Base-by-base conservation (phyloP, 306 rosid genomes). In the Fragaria ananassa region DNA sequence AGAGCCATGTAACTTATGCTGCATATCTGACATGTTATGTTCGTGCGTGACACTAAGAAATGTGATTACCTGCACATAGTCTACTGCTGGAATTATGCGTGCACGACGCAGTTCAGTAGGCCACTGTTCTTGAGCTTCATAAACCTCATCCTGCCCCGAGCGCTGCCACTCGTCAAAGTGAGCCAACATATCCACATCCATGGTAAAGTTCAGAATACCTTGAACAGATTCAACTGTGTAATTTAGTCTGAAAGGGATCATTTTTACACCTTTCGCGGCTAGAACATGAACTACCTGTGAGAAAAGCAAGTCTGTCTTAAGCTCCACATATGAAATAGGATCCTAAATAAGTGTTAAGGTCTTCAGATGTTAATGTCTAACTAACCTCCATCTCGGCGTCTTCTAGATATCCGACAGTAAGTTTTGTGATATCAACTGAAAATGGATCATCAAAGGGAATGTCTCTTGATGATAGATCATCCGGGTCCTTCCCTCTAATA, bases 91-190 rank as follows among this genome's bases (percentile, higher is more conserved):
- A 78, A 93, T 51, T 14, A 89, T 1, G 35, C 93, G 91, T 51
- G 91, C 89, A 10, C 91, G 91, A 4, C 82, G 79, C 11, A 90
- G 83, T 81, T 89, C 97, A 50, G 90, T 83, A 15, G 93, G 92
- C 91, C 92, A 90, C 50, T 90, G 96, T 69, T 87, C 92, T 85
- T 93, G 90, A 71, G 91, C 92, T 87, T 92, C 97, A 42, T 92
- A 92, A 25, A 19, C 85, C 78, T 85, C 74, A 76, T 90, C 93
- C 70, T 83, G 53, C 10, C 97, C 91, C 0, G 83, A 78, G 27
- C 96, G 88, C 76, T 93, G 97, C 98, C 98, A 93, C 70, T 83
- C 86, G 47, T 93, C 98, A 81, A 93, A 91, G 83, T 89, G 96
- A 41, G 97, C 85, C 81, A 91, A 82, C 93, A 88, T 93, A 76